Evolutionary conservation across 768 basidiomycete species (phyloP).

Genomic region (Steccherinum ochraceum): DNA sequence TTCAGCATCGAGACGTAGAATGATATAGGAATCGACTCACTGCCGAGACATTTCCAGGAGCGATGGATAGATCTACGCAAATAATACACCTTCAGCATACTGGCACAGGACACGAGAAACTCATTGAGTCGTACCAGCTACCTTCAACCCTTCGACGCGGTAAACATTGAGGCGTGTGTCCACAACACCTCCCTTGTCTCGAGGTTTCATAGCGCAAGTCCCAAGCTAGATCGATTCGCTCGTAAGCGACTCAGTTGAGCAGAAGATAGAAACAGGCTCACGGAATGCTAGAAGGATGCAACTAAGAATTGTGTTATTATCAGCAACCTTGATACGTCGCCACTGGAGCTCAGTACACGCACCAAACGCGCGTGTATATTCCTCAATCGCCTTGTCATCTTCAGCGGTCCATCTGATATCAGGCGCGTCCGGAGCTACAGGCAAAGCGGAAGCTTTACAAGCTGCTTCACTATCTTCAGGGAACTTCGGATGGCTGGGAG

Average conservation of each 20-base stretch:
- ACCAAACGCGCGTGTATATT: slow-evolving; percentile 20
- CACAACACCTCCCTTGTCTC: slow-evolving; percentile 52
- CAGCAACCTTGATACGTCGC: neutral
- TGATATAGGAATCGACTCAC: slow-evolving; percentile 13
- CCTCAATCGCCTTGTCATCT: slow-evolving; percentile 29
- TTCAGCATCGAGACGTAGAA: slow-evolving; percentile 14
- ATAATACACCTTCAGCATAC: neutral
- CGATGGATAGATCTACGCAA: slow-evolving; percentile 31
- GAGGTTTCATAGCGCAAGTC: slow-evolving; percentile 64
- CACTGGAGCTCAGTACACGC: neutral
- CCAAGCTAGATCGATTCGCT: slow-evolving; percentile 36
- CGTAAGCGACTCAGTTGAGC: neutral
- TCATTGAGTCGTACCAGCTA: slow-evolving; percentile 37
- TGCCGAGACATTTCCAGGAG: slow-evolving; percentile 29
- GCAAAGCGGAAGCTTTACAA: slow-evolving; percentile 12
- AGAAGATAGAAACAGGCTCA: slow-evolving; percentile 5
- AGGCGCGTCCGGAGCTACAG: slow-evolving; percentile 21
- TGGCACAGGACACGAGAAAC: too few species aligned
- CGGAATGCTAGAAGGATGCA: slow-evolving; percentile 27
- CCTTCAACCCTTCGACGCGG: slow-evolving; percentile 49
- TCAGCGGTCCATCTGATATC: slow-evolving; percentile 27
- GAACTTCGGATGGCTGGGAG: slow-evolving; percentile 25
- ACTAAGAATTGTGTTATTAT: slow-evolving; percentile 11
- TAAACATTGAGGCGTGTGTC: slow-evolving; percentile 60
- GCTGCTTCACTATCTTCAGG: slow-evolving; percentile 21